A percentile compares a stretch with the other conserved stretches of the same genome.
phyloP scores from a whole-genome alignment of 2,329 filamentous ascomycete genomes.

The Ophiosphaerella korrae region DNA sequence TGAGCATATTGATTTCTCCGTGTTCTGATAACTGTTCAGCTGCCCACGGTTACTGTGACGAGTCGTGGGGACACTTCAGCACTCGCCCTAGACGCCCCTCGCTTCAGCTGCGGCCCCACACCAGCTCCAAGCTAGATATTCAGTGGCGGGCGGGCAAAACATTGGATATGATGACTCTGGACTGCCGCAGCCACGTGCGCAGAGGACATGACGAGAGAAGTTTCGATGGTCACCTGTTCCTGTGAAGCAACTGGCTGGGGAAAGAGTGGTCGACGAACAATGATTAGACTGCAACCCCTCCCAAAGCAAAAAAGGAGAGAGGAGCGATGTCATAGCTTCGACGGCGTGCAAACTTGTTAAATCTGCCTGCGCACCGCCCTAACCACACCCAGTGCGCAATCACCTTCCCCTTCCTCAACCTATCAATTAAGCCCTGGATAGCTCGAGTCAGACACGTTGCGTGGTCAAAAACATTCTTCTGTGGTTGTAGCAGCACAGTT shows the following conservation, averaged over 20 bases:
- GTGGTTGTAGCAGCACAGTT: constrained; percentile 8
- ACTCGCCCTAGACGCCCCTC: constrained; percentile 2
- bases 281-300: constrained; percentile 2
- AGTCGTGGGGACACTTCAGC: not conserved
- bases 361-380: constrained; percentile 10
- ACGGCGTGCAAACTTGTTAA: constrained; percentile 18
- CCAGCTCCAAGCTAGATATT: not conserved
- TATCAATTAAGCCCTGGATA: not conserved
- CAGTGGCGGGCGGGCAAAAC: constrained; percentile 3
- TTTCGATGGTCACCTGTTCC: not conserved
- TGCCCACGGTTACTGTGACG: too few species aligned
- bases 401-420: too few species aligned
- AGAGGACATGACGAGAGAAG: constrained; percentile 5
- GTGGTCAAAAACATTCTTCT: not conserved
- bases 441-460: not conserved
- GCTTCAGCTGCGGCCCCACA: not conserved
- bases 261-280: not conserved
- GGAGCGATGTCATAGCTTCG: constrained; percentile 29
- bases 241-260: not conserved
- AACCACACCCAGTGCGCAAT: constrained; percentile 1
- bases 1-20: too few species aligned
- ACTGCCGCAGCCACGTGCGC: constrained; percentile 18
- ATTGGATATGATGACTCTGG: not conserved
- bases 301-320: constrained; percentile 5
- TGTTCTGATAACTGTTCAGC: too few species aligned